Evolutionary conservation across 345 rosid genomes (phyloP).

Genomic region (Aquilaria malaccensis): DNA sequence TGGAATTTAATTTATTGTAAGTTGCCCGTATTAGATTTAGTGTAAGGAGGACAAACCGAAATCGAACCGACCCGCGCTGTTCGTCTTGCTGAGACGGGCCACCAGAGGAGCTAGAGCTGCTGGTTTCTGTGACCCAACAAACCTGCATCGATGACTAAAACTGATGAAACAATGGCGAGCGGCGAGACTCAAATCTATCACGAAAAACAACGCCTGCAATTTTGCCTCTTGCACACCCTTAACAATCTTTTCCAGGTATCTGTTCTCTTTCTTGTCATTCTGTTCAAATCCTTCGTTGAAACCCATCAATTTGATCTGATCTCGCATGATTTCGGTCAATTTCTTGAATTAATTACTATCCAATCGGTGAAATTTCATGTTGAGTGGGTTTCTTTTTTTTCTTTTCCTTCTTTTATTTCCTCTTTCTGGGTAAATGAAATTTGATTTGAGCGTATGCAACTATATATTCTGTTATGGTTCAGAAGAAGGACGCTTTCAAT

Average conservation of each 20-base stretch:
- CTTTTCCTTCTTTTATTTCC: background rate
- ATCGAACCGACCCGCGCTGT: too few species aligned
- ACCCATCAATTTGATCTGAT: background rate
- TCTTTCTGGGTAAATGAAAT: too few species aligned
- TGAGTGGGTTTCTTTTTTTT: background rate
- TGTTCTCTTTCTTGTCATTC: background rate
- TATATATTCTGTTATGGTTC: slow-evolving; percentile 9
- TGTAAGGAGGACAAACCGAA: too few species aligned
- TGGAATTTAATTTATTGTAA: too few species aligned
- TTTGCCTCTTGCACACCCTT: slow-evolving; percentile 81
- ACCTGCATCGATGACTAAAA: too few species aligned
- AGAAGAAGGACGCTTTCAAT: slow-evolving; percentile 65
- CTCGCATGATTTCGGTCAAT: background rate
- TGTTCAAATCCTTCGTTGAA: background rate
- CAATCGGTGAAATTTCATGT: background rate
- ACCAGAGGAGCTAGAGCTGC: too few species aligned
- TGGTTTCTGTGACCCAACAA: too few species aligned
- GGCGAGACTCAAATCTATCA: slow-evolving; percentile 48
- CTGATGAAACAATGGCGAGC: slow-evolving; percentile 23
- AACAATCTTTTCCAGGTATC: slow-evolving; percentile 92
- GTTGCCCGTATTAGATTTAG: too few species aligned
- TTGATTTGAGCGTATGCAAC: too few species aligned
- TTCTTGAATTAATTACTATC: background rate
- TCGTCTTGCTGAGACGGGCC: too few species aligned
- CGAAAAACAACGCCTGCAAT: slow-evolving; percentile 76